Percentiles rank a stretch among this genome's conserved stretches.
Evolutionary conservation across 2,329 filamentous ascomycete species (phyloP).

Genomic region (Chrysoporthe deuterocubensis): DNA sequence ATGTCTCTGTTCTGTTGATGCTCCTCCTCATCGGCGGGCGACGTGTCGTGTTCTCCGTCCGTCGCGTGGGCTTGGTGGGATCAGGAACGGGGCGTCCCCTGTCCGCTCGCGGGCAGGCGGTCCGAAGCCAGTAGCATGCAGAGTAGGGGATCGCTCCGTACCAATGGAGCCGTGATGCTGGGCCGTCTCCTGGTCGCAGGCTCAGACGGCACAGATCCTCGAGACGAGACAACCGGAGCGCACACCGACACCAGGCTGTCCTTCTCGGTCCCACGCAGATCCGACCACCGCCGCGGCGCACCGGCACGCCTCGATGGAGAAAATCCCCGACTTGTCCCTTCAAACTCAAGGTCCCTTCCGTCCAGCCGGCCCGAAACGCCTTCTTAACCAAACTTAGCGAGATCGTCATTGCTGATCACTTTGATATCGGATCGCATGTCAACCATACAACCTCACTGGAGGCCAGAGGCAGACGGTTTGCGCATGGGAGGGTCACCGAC

Average conservation of each 20-base stretch:
- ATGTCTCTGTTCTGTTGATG: conserved; percentile 16
- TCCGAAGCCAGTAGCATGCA: background rate
- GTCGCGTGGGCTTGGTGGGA: conserved; percentile 5
- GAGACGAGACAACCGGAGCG: background rate
- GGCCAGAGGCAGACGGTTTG: background rate
- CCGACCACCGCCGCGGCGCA: conserved; percentile 6
- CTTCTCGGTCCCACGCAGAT: background rate
- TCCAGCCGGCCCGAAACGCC: conserved; percentile 25
- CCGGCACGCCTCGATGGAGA: background rate
- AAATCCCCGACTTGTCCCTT: background rate
- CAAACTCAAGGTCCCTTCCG: background rate
- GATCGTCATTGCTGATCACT: conserved; percentile 22
- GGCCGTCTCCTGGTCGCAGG: conserved; percentile 3
- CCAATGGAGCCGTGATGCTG: conserved; percentile 13
- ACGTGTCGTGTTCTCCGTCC: background rate
- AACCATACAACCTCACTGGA: background rate
- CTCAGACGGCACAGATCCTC: background rate
- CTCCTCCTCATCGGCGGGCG: background rate
- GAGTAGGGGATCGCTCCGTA: background rate
- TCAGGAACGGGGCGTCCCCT: conserved; percentile 10
- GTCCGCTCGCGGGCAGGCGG: background rate
- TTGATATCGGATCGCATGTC: conserved; percentile 17
- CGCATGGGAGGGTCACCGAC: background rate
- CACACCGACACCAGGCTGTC: background rate
- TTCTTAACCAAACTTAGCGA: conserved; percentile 21